Conservation (phyloP, 768 basidiomycete species). For the Sarcodon sp. region DNA sequence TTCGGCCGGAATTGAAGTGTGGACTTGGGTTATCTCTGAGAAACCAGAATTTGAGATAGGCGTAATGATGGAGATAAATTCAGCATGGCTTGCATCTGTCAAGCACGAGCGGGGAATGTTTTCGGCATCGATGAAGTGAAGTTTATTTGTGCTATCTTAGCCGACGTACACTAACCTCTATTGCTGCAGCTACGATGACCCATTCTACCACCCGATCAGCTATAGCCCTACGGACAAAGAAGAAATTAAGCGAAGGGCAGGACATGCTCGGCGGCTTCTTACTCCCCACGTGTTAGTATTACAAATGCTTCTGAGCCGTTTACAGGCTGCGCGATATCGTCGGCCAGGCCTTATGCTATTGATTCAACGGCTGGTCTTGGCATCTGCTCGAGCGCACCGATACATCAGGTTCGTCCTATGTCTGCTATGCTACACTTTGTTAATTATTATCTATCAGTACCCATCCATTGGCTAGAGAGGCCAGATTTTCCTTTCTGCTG, state of each 20-base stretch:
- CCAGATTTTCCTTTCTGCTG: constrained; percentile 78
- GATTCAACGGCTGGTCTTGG: constrained; percentile 71
- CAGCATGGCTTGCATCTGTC: constrained; percentile 82
- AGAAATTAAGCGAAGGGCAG: constrained; percentile 58
- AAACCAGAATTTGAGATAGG: constrained; percentile 72
- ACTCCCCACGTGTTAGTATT: constrained; percentile 76
- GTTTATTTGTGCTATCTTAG: constrained; percentile 6
- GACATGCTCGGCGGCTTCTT: constrained; percentile 61
- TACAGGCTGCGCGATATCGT: constrained; percentile 89
- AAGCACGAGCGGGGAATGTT: constrained; percentile 73
- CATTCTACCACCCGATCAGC: constrained; percentile 73
- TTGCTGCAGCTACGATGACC: constrained; percentile 64
- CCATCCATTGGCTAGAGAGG: constrained; percentile 84
- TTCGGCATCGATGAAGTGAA: constrained; percentile 69
- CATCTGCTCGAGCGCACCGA: constrained; percentile 60
- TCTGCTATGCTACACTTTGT: background rate
- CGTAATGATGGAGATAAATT: constrained; percentile 73
- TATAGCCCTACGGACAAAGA: constrained; percentile 89
- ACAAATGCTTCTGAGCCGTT: constrained; percentile 80
- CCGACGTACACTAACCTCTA: background rate
- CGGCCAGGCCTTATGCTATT: constrained; percentile 76
- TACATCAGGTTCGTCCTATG: constrained; percentile 53
- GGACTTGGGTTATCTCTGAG: constrained; percentile 93
- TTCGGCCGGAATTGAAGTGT: constrained; percentile 81
- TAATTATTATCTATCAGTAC: constrained; percentile 36